Conservation (phyloP, 768 basidiomycete genomes). For the Auriscalpium microsporum region DNA sequence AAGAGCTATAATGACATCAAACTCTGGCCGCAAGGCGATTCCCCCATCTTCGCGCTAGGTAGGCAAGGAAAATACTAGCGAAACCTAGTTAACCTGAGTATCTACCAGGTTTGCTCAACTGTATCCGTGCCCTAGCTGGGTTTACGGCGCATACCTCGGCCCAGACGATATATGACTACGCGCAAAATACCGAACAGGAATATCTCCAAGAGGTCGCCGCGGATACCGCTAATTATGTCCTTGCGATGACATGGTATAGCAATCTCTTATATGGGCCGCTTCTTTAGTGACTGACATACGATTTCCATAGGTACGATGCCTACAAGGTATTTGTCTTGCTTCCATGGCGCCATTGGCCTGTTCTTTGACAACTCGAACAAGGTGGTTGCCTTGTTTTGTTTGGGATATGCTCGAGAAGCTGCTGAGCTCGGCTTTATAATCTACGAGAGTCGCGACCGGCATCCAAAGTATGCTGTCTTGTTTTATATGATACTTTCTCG, state of each 20-base stretch:
- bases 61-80: conserved; percentile 3
- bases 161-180: conserved; percentile 52
- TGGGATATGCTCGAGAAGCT: conserved; percentile 52
- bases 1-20: conserved; percentile 51
- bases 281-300: background rate
- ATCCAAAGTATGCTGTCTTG: conserved; percentile 49
- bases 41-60: conserved; percentile 48
- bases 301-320: conserved; percentile 45
- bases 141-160: conserved; percentile 42
- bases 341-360: background rate
- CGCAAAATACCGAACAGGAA: conserved; percentile 46
- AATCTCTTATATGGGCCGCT: background rate
- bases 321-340: conserved; percentile 39
- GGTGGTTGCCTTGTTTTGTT: conserved; percentile 57
- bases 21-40: conserved; percentile 47
- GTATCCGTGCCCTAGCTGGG: conserved; percentile 56
- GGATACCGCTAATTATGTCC: conserved; percentile 38
- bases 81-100: background rate
- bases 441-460: conserved; percentile 47
- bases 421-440: conserved; percentile 55
- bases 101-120: conserved; percentile 45
- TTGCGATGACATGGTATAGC: conserved; percentile 52
- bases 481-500: background rate
- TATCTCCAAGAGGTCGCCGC: conserved; percentile 38
- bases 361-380: conserved; percentile 17